Percentiles rank a stretch among this genome's conserved stretches.
Conservation (phyloP, 805 yeast species). For the Yarrowia sp. region DNA sequence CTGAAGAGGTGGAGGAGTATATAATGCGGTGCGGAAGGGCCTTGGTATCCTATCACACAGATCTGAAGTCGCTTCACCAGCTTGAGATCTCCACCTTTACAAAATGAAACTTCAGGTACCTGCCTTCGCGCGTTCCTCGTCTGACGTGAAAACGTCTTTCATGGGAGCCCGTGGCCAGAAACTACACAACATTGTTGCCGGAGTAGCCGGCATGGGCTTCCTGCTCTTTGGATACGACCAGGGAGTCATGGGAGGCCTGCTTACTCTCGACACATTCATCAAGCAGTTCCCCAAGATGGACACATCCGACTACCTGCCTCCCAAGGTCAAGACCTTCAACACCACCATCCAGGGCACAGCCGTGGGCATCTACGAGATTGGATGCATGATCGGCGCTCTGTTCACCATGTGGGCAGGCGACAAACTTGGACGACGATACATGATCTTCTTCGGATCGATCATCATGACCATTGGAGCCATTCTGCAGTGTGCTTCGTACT, state of each 20-base stretch:
- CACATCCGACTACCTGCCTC: conserved; percentile 16
- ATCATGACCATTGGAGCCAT: conserved; percentile 51
- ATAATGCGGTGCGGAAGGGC: no score
- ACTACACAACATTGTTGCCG: conserved; percentile 30
- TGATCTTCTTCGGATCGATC: conserved; percentile 49
- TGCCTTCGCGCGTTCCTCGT: neutral
- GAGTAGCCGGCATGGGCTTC: conserved; percentile 32
- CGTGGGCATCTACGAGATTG: conserved; percentile 44
- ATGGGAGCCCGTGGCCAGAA: conserved; percentile 29
- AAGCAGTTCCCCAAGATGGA: conserved; percentile 31
- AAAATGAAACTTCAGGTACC: neutral
- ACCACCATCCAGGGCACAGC: conserved; percentile 32
- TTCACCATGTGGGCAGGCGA: conserved; percentile 51
- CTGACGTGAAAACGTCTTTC: conserved; percentile 11
- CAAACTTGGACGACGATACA: conserved; percentile 47
- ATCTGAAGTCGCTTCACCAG: no score
- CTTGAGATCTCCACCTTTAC: neutral
- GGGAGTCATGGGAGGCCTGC: conserved; percentile 76
- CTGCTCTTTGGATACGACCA: conserved; percentile 67
- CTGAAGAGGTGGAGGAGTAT: neutral
- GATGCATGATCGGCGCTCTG: conserved; percentile 51
- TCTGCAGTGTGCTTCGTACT: conserved; percentile 43
- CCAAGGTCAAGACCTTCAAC: neutral
- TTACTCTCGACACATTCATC: conserved; percentile 50
- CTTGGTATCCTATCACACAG: no score